phyloP scores from a whole-genome alignment of 139 green algal species.

The Chlorella sorokiniana region DNA sequence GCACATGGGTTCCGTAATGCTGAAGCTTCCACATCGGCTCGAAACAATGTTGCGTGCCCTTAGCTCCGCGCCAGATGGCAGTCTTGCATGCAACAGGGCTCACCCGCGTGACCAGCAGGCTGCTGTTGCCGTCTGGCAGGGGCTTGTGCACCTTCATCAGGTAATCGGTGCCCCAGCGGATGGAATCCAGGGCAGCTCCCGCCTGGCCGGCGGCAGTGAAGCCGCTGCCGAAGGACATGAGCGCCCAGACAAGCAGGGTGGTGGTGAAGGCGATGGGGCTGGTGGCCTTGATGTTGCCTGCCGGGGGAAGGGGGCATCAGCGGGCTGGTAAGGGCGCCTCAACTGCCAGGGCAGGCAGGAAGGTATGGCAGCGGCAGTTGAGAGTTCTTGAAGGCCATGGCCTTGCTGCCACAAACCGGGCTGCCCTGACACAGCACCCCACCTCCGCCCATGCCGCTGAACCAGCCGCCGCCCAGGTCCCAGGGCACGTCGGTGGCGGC shows the following conservation, averaged over 20 bases:
- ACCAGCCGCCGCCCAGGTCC: constrained; percentile 58
- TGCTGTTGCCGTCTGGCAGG: constrained; percentile 4
- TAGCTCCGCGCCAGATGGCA: no score
- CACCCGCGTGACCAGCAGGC: constrained; percentile 40
- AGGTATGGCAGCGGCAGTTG: neutral
- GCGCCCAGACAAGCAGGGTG: constrained; percentile 68
- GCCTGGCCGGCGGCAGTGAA: constrained; percentile 44
- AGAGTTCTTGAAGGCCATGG: no score
- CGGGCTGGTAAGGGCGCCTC: neutral
- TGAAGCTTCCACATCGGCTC: neutral
- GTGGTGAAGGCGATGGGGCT: constrained; percentile 78
- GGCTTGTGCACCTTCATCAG: constrained; percentile 63
- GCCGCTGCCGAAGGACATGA: constrained; percentile 60
- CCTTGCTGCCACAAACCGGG: no score
- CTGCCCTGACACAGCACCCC: neutral
- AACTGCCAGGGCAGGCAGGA: neutral
- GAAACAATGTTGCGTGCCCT: no score
- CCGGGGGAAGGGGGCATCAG: neutral
- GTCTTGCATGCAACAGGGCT: neutral
- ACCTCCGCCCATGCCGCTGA: constrained; percentile 51
- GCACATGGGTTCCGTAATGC: neutral
- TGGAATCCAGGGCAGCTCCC: constrained; percentile 29
- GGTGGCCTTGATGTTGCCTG: constrained; percentile 76
- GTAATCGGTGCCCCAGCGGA: constrained; percentile 77
- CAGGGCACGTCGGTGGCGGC: neutral